Evolutionary conservation across 2,329 filamentous ascomycete genomes (phyloP), one percentile per base, ranked within the genome.

Genomic region (Arthrobotrys musiformis): DNA sequence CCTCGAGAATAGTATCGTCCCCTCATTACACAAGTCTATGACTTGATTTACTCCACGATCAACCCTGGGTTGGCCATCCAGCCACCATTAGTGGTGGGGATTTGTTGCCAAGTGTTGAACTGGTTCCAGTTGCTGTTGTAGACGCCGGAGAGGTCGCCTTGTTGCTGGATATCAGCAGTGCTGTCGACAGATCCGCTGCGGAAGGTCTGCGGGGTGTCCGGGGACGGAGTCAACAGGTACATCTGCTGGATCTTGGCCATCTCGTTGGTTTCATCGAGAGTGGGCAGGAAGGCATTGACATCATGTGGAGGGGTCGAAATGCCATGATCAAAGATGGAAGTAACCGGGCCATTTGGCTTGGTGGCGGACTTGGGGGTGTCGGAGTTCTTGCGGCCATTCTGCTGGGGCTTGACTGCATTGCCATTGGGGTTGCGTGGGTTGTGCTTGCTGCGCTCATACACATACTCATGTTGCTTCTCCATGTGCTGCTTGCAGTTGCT

Each of bases 401-500:
- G 26, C 37, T 79, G 60, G 17, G 42, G 56, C 62, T 52, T 63
- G 63, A 72, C 54, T 17, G 62, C 58, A 33, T 64, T 46, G 9
- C 69, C 60, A 28, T 70, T 74, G 15, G 66, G 78, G 33, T 78
- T 81, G n/a, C 79, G 73, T 1, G 79, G 79, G 82, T 96, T 97
- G 83, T 91, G 94, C 88, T 97, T 97, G 75, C 93, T 94, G 79
- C 94, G 92, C 68, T 94, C 88, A 81, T 97, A 97, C n/a, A 87
- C 87, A 91, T 93, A 97, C 73, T 91, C 90, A 82, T 98, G 94
- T 0, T 93, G 91, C 84, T 97, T 97, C 86, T 98, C 94, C 94
- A 97, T 97, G 85, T 98, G 94, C 84, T 97, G 94, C 83, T 97
- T 97, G 88, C 93, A 96, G 84, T 98, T 98, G 79, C 92, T 95